phyloP scores from a whole-genome alignment of 345 rosid species.

The Firmiana major region DNA sequence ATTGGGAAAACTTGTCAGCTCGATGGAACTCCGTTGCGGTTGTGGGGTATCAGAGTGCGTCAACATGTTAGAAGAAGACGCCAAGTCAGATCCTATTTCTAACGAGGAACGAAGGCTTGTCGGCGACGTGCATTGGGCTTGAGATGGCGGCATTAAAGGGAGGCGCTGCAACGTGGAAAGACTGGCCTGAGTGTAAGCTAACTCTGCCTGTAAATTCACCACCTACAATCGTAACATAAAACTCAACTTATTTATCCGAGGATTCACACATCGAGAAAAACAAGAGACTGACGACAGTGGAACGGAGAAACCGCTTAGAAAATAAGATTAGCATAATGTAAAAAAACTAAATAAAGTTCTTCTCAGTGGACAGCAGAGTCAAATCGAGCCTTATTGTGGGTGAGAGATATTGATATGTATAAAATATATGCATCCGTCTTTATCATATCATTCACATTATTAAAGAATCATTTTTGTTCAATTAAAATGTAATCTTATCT shows the following conservation, averaged over 20 bases:
- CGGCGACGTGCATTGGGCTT: slow-evolving; percentile 13
- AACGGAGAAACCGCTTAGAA: neutral
- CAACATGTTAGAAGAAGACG: slow-evolving; percentile 26
- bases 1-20: slow-evolving; percentile 6
- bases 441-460: neutral
- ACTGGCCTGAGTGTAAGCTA: slow-evolving; percentile 61
- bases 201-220: slow-evolving; percentile 65
- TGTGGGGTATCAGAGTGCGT: slow-evolving; percentile 26
- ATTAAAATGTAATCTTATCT: neutral
- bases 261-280: neutral
- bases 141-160: slow-evolving; percentile 22
- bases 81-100: slow-evolving; percentile 15
- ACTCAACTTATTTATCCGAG: neutral
- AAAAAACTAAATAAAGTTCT: neutral
- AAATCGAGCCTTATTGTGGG: neutral
- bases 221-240: neutral
- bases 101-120: slow-evolving; percentile 17
- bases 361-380: neutral
- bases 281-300: neutral
- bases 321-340: neutral
- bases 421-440: neutral
- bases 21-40: slow-evolving; percentile 7
- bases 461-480: neutral
- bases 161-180: slow-evolving; percentile 49
- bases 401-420: neutral